Percentiles rank a stretch among this genome's conserved stretches.
Conservation (phyloP, 2,329 filamentous ascomycete species). For the Phaeosphaeriaceae sp. region DNA sequence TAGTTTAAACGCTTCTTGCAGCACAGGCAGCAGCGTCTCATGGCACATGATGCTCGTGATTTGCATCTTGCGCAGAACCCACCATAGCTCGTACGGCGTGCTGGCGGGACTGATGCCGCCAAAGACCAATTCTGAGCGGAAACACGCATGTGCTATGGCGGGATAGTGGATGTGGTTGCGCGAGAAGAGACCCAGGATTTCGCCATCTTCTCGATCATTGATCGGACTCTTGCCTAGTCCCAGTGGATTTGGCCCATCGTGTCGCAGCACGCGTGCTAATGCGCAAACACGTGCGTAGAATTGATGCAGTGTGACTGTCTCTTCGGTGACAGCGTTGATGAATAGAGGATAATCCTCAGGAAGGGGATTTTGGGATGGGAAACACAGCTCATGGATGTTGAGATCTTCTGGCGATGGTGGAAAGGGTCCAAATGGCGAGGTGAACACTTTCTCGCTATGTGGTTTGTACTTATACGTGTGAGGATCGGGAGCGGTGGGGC, state of each 20-base stretch:
- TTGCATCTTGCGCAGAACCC: conserved; percentile 42
- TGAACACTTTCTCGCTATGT: conserved; percentile 24
- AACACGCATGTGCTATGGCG: conserved; percentile 39
- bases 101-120: conserved; percentile 40
- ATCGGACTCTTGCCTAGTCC: conserved; percentile 23
- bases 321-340: conserved; percentile 35
- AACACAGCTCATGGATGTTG: conserved; percentile 42
- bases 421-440: conserved; percentile 37
- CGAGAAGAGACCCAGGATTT: conserved; percentile 37
- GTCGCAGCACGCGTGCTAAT: conserved; percentile 33
- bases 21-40: conserved; percentile 33
- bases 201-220: conserved; percentile 34
- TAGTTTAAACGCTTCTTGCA: conserved; percentile 32
- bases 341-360: conserved; percentile 39
- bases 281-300: conserved; percentile 35
- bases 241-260: conserved; percentile 39
- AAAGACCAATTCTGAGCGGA: conserved; percentile 36
- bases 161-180: conserved; percentile 43
- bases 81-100: conserved; percentile 42
- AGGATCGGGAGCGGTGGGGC: conserved; percentile 30
- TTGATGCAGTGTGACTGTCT: conserved; percentile 33
- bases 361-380: conserved; percentile 31
- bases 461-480: conserved; percentile 28
- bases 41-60: conserved; percentile 37
- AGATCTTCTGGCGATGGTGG: conserved; percentile 32